Conservation (phyloP, 441 rosid genomes). For the Pelargonium citronellum region DNA sequence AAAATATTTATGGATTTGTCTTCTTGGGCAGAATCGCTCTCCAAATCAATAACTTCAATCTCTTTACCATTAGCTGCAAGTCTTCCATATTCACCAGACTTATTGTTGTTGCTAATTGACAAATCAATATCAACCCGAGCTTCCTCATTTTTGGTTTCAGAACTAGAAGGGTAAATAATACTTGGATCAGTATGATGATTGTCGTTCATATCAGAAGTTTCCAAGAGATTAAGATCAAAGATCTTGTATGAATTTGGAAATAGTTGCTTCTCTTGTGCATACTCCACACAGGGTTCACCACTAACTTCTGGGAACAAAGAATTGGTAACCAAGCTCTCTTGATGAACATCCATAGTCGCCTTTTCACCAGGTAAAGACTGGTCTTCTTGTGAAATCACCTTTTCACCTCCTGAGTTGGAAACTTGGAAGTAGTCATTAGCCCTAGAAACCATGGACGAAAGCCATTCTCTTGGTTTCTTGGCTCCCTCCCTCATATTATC, state of each 20-base stretch:
- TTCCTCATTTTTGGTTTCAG: conserved; percentile 41
- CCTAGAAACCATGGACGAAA: conserved; percentile 38
- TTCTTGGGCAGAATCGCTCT: conserved; percentile 57
- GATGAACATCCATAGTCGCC: conserved; percentile 21
- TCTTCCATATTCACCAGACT: conserved; percentile 44
- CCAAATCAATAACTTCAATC: conserved; percentile 87
- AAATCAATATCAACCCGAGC: conserved; percentile 63
- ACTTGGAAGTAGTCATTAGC: conserved; percentile 28
- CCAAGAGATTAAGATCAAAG: conserved; percentile 83
- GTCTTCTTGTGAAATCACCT: conserved; percentile 26
- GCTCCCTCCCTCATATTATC: conserved; percentile 35
- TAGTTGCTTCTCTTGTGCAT: conserved; percentile 67
- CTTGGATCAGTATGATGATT: conserved; percentile 36
- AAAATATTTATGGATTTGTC: conserved; percentile 44
- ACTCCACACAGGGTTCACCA: conserved; percentile 33
- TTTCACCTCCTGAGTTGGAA: conserved; percentile 31
- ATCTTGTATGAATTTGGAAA: conserved; percentile 80
- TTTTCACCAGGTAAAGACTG: conserved; percentile 31
- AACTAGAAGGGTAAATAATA: conserved; percentile 30
- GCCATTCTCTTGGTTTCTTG: conserved; percentile 69
- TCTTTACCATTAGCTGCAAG: conserved; percentile 46
- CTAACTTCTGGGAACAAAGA: conserved; percentile 29
- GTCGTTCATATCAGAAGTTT: conserved; percentile 55
- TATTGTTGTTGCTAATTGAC: conserved; percentile 60
- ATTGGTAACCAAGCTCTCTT: conserved; percentile 31